These are phyloP conservation scores for Nannochloris sp. DNA, from an alignment of 139 green algal species.

Conservation along the genomic window DNA sequence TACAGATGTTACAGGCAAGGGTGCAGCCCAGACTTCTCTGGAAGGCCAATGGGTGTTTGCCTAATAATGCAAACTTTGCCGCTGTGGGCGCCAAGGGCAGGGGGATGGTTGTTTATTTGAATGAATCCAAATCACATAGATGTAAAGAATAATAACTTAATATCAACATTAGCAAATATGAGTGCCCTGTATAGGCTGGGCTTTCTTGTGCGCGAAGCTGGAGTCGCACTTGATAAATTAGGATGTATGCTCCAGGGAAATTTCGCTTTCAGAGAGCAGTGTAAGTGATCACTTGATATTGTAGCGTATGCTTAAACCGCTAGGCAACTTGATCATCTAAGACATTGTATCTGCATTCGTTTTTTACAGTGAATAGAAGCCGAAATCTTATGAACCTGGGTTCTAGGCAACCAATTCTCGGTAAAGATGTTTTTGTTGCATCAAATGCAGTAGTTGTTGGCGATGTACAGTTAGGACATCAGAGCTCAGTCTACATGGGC, in stretches of 20 bases:
- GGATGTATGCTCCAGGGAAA: constrained; percentile 80
- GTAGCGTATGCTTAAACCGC: neutral
- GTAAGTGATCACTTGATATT: constrained; percentile 43
- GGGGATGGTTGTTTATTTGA: no score
- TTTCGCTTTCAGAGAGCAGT: constrained; percentile 76
- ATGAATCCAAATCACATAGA: no score
- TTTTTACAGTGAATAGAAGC: constrained; percentile 62
- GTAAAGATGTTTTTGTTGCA: constrained; percentile 70
- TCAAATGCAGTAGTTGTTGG: constrained; percentile 79
- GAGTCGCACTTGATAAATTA: constrained; percentile 83
- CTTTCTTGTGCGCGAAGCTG: constrained; percentile 82
- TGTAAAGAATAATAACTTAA: no score
- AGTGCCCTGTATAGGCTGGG: constrained; percentile 59
- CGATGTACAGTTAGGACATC: constrained; percentile 70
- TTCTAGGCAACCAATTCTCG: constrained; percentile 51
- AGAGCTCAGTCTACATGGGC: constrained; percentile 89
- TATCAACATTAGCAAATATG: no score
- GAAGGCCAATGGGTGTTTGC: no score
- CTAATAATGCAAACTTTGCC: no score
- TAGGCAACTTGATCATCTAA: neutral
- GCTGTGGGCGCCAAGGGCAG: no score
- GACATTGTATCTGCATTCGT: neutral
- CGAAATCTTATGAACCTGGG: constrained; percentile 58
- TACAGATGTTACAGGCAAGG: no score
- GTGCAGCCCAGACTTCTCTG: no score